Evolutionary conservation across 1,284 basidiomycete genomes (phyloP), one percentile per base, ranked within the genome.

Genomic region (Pterula multifida): DNA sequence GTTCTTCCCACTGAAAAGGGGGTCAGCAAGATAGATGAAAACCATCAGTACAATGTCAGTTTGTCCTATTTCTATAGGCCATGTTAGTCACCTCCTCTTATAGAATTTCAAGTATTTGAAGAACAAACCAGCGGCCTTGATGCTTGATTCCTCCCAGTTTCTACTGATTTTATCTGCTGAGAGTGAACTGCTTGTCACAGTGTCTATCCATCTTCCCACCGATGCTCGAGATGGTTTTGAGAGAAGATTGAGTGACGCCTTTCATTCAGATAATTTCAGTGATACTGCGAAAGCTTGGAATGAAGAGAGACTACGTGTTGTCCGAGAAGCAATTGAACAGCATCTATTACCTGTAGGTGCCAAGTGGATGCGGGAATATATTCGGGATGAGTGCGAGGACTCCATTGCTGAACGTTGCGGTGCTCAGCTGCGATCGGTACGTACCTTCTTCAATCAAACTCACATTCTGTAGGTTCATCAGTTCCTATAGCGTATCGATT

Each of bases 31-130:
- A 97, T 98, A 49, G 89, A 94, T 60, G 83, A 93, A 56, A 79
- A 85, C 57, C 89, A 97, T 65, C 79, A 82, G 0, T 96, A 89
- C 67, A 92, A 84, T 62, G 94, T 93, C 61, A 55, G 90, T 25
- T 50, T 26, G 15, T 23, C 19, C 26, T 25, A n/a, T 49, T n/a
- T 4, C 42, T 44, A 44, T 23, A 28, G 17, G 28, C 39, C n/a
- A 46, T 52, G 39, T 45, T 53, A 47, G 53, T 58, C 36, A 50
- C 47, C 1, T 50, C 28, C 9, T 50, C 49, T 53, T 12, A 47
- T 57, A 96, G 91, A 83, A 83, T 58, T 98, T 98, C 79, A 98
- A 98, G 72, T 98, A 97, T 68, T 73, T 98, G 36, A 70, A 77
- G 36, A 75, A 85, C 57, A 98, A 98, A 63, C 85, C 81, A 9